phyloP scores from a whole-genome alignment of 495 filamentous ascomycete genomes.

The Glonium stellatum region DNA sequence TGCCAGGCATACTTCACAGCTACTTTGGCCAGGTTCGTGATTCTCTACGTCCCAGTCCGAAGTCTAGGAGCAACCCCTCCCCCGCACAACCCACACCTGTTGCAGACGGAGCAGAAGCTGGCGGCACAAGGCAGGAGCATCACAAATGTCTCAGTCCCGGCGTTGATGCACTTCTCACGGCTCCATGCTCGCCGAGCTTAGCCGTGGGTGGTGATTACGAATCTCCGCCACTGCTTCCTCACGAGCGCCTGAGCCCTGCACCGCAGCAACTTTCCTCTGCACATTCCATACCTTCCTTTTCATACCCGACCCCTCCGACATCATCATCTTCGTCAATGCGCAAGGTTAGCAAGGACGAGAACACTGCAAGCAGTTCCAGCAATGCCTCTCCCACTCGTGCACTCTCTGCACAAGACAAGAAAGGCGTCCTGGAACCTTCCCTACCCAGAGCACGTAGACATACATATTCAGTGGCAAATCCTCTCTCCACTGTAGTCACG shows the following conservation, averaged over 20 bases:
- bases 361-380: not conserved
- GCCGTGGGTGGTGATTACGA: constrained; percentile 8
- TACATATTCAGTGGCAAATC: constrained; percentile 45
- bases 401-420: constrained; percentile 15
- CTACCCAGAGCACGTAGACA: constrained; percentile 38
- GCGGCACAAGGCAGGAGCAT: constrained; percentile 7
- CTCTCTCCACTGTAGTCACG: constrained; percentile 60
- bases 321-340: constrained; percentile 26
- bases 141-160: not conserved
- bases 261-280: not conserved
- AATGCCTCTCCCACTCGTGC: constrained; percentile 10
- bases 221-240: constrained; percentile 24
- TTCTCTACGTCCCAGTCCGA: constrained; percentile 31
- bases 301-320: constrained; percentile 29
- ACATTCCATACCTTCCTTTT: constrained; percentile 15
- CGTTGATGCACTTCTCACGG: constrained; percentile 15
- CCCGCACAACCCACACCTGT: constrained; percentile 21
- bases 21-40: constrained; percentile 97
- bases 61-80: constrained; percentile 30
- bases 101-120: constrained; percentile 4
- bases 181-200: constrained; percentile 17
- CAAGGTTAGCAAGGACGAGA: constrained; percentile 9
- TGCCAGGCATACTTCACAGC: constrained; percentile 80
- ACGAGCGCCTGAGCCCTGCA: constrained; percentile 14
- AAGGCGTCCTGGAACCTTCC: constrained; percentile 9